A percentile compares a stretch with the other conserved stretches of the same genome.
phyloP scores from a whole-genome alignment of 2,329 filamentous ascomycete species.

The Alternaria viburni region DNA sequence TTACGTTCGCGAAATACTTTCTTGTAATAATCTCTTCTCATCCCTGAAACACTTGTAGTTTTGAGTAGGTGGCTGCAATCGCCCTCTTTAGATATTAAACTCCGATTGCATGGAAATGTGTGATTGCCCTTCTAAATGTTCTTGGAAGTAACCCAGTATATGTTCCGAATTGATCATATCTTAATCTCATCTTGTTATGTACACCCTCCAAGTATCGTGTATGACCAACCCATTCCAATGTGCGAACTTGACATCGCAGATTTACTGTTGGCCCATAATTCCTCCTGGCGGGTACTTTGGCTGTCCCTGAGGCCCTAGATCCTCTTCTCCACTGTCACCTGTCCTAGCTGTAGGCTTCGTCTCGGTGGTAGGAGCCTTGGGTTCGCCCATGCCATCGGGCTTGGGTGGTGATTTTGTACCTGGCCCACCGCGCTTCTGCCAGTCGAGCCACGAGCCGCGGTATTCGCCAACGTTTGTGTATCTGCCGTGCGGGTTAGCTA shows the following conservation, averaged over 20 bases:
- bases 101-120: too few relatives aligned
- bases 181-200: not conserved
- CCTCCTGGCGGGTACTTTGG: conserved; percentile 5
- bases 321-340: conserved; percentile 24
- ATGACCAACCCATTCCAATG: not conserved
- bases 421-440: conserved; percentile 74
- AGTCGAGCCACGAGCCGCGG: conserved; percentile 80
- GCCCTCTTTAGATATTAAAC: too few relatives aligned
- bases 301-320: conserved; percentile 13
- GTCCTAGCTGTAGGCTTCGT: conserved; percentile 16
- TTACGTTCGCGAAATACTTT: fast-evolving
- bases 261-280: conserved; percentile 1
- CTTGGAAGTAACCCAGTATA: not conserved
- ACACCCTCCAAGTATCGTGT: not conserved
- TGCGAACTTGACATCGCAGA: not conserved
- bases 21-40: not conserved
- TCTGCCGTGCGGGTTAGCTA: not conserved
- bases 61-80: too few relatives aligned
- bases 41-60: too few relatives aligned
- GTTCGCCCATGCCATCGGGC: conserved; percentile 27
- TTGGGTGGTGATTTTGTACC: conserved; percentile 28
- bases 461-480: conserved; percentile 77
- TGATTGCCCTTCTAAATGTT: not conserved
- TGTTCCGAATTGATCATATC: too few relatives aligned
- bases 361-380: conserved; percentile 18